Evolutionary conservation across 768 basidiomycete genomes (phyloP), one percentile per base, ranked within the genome.

Genomic region (Rhodocollybia butyracea): DNA sequence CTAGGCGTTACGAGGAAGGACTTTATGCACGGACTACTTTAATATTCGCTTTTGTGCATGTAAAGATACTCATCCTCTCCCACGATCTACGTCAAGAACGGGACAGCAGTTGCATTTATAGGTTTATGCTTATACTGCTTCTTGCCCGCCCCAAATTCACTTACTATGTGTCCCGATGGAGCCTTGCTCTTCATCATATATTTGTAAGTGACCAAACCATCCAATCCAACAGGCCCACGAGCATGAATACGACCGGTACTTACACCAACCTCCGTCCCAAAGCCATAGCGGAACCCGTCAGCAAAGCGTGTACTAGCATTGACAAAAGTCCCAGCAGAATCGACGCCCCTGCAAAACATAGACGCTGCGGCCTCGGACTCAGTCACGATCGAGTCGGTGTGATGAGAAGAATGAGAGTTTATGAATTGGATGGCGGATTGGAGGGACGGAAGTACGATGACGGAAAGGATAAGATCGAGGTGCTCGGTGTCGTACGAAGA

Each of bases 241-340:
- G 97, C 95, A 65, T 99, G 97, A 54, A 97, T 96, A 65, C 91
- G 86, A 1, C 96, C 95, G 0, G 97, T 99, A 68, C 89, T 91
- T 64, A 99, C 97, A 8, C 97, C 97, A 0, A 99, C 96, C 71
- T 98, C 97, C 4, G 97, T 95, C 2, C 97, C 97, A 61, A 97
- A 94, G 0, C 97, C 97, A 66, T 94, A 98, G 57, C 96, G 73
- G 72, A 95, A 97, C 12, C 97, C 96, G 69, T 99, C 97, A 0
- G 95, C 88, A 67, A 99, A 98, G 34, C 97, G 82, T 10, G 97
- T 98, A 64, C 89, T 93, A 6, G 95, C 95, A 63, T 99, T 98
- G 57, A 96, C 81, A 64, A 89, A 99, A 4, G 92, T 92, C 29
- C 94, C 92, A 1, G 96, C 90, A 0, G 89, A 90, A 68, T 96